Evolutionary conservation across 2,329 filamentous ascomycete species (phyloP), one percentile per base, ranked within the genome.

Genomic region (Penicillium griseofulvum): DNA sequence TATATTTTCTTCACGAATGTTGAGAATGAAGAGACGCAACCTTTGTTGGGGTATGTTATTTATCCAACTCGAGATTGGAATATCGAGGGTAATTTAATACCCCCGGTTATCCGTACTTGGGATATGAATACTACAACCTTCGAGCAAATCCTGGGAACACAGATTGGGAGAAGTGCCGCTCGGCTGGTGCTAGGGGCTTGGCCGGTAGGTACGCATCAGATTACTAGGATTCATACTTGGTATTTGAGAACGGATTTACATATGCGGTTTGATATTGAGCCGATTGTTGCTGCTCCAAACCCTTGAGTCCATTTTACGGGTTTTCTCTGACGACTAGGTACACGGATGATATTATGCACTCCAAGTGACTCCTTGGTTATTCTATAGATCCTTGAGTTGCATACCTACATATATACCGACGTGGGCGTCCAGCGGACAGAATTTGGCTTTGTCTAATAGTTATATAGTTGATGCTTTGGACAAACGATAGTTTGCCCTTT

Each of bases 201-300:
- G 46, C 33, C 26, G 0, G 12, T 7, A 12, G 52, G 52, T n/a
- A 50, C 52, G 4, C 52, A 39, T 51, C 33, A 9, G 4, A 45
- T 54, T 9, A 1, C 7, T 10, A 9, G 6, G 7, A 39, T 54
- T 5, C 12, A 28, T 4, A 38, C 29, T 19, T 54, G 33, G 31
- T 50, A 38, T 16, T 9, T 3, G 10, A 2, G 4, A 10, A 5
- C 9, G 6, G 3, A 11, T 12, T 16, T 50, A 9, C 14, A 50
- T 9, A 36, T 54, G 17, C 31, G 52, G 4, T 54, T 54, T 28
- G 52, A 54, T 33, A 54, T 54, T 44, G 29, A n/a, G 9, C 14
- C 5, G 24, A 29, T 29, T 29, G 3, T 22, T 22, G 22, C 22
- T 22, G 22, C 22, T 22, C 22, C 22, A 22, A 22, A 2, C 22